Evolutionary conservation across 345 rosid species (phyloP).

Genomic region (Turnera subulata): DNA sequence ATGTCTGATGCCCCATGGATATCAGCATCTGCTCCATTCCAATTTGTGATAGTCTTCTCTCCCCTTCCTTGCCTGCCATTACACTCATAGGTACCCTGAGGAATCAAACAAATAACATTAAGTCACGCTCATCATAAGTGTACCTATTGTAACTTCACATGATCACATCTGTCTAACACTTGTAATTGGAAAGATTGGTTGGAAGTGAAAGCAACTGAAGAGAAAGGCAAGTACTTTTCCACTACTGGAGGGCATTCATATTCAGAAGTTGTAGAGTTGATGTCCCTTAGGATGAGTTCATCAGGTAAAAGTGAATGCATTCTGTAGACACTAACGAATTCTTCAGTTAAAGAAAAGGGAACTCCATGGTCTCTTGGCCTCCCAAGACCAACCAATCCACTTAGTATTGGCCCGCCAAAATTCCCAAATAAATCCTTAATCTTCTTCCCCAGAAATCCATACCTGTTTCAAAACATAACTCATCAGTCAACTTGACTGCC

Average conservation of each 20-base stretch:
- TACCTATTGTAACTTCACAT: too few relatives aligned
- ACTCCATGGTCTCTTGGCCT: slow-evolving; percentile 78
- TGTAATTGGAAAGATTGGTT: too few relatives aligned
- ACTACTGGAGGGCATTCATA: slow-evolving; percentile 39
- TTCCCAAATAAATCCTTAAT: slow-evolving; percentile 59
- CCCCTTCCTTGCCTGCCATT: slow-evolving; percentile 52
- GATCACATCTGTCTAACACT: too few relatives aligned
- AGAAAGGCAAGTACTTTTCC: slow-evolving; percentile 36
- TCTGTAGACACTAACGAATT: slow-evolving; percentile 65
- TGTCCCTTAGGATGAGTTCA: slow-evolving; percentile 46
- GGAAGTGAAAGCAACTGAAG: background rate
- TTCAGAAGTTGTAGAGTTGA: slow-evolving; percentile 30
- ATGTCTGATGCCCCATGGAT: slow-evolving; percentile 68
- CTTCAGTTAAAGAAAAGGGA: slow-evolving; percentile 69
- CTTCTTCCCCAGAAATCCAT: slow-evolving; percentile 66
- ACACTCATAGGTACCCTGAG: slow-evolving; percentile 53
- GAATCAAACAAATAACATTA: background rate
- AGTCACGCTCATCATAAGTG: background rate
- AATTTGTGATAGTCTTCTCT: slow-evolving; percentile 34
- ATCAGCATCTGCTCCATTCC: slow-evolving; percentile 63
- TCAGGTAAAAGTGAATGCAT: slow-evolving; percentile 74
- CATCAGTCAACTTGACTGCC: too few relatives aligned
- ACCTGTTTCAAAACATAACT: slow-evolving; percentile 23
- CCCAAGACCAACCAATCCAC: slow-evolving; percentile 68
- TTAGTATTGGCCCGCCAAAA: slow-evolving; percentile 46